Evolutionary conservation across 1,284 basidiomycete species (phyloP), one percentile per base, ranked within the genome.

Genomic region (Neolentinus lepideus): DNA sequence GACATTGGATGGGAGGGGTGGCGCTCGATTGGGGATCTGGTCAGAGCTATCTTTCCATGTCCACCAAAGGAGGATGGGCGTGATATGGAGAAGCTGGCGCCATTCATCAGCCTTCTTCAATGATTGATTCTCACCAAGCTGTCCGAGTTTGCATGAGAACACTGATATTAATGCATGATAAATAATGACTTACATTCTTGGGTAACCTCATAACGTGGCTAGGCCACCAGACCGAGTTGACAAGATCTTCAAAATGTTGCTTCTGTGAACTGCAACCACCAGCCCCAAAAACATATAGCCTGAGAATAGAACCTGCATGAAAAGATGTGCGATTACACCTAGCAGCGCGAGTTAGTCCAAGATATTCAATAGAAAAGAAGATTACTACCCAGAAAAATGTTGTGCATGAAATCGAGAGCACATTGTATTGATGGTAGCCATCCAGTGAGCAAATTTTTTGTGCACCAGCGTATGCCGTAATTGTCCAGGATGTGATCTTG

Each of bases 191-290:
- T 50, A 69, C 63, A 58, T 68, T 69, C 36, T 63, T 67, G 2
- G 69, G 69, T 0, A 68, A 35, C 19, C 66, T 24, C 66, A 63
- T 25, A 62, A 65, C 43, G 16, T 46, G 43, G 43, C 43, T 46
- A 11, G 68, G 71, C 71, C 69, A 71, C 21, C 47, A 22, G 21
- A 69, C 59, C 0, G 38, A 52, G 38, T 67, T 66, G n/a, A 70
- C 57, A 9, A 62, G 33, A 0, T 56, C 48, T 46, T 71, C 63
- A 53, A 67, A 63, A 6, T 26, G 55, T 52, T 55, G 51, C 26
- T 59, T 61, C 8, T 25, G 54, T 1, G 55, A 63, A 52, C 60
- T 52, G 19, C 29, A 1, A 16, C 64, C 58, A 31, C 61, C 58
- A 27, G 52, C 12, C 65, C 65, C 14, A 56, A 52, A 24, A 64